These are phyloP conservation scores for Macrotyloma uniflorum DNA, from an alignment of 306 rosid species.

Conservation along the genomic window DNA sequence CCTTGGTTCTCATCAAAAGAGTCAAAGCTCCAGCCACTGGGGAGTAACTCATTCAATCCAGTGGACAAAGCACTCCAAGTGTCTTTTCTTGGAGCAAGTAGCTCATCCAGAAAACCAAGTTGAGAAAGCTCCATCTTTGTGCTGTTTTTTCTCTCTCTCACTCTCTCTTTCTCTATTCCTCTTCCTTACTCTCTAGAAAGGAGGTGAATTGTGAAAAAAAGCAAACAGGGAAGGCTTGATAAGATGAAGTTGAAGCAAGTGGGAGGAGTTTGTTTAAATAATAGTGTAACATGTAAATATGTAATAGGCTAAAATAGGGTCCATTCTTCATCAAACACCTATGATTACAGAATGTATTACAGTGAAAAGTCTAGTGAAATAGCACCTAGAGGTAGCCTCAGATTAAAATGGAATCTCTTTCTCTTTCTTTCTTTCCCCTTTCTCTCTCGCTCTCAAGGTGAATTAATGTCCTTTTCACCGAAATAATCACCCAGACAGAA, in stretches of 20 bases:
- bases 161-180: conserved; percentile 29
- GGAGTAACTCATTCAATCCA: conserved; percentile 62
- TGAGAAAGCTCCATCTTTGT: conserved; percentile 83
- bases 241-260: conserved; percentile 46
- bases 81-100: conserved; percentile 78
- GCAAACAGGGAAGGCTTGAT: conserved; percentile 34
- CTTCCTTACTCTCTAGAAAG: conserved; percentile 25
- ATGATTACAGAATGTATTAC: conserved; percentile 47
- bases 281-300: background rate
- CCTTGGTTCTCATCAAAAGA: conserved; percentile 64
- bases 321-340: conserved; percentile 31
- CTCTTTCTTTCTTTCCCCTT: conserved; percentile 47
- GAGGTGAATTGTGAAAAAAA: conserved; percentile 19
- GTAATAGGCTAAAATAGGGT: background rate
- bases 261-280: conserved; percentile 39
- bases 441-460: conserved; percentile 65
- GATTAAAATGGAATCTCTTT: conserved; percentile 80
- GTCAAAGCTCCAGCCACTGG: conserved; percentile 67
- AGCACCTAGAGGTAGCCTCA: conserved; percentile 50
- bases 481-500: conserved; percentile 62
- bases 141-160: conserved; percentile 22
- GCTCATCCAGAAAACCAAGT: conserved; percentile 84
- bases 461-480: conserved; percentile 78
- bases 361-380: conserved; percentile 51
- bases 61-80: conserved; percentile 62